A percentile compares a stretch with the other conserved stretches of the same genome.
Evolutionary conservation across 441 rosid species (phyloP).

Genomic region (Populus hybrid): DNA sequence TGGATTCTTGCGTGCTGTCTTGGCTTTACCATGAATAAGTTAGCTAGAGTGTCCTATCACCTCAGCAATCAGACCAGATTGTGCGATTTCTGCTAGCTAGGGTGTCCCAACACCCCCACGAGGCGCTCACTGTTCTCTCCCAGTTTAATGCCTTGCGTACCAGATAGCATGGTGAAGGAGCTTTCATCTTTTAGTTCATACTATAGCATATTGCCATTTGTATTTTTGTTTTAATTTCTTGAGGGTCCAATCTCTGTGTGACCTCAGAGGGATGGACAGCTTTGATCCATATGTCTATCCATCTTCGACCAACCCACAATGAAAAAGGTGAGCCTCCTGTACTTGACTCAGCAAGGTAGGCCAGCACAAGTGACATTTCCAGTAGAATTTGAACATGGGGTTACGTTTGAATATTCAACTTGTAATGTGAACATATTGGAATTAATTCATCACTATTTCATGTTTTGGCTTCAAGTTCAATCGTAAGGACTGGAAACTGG

Average conservation of each 20-base stretch:
- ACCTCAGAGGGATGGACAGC: constrained; percentile 15
- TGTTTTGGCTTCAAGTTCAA: not conserved
- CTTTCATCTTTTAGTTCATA: constrained; percentile 2
- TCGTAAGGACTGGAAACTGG: not conserved
- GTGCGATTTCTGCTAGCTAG: not conserved
- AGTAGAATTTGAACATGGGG: not conserved
- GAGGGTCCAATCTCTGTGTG: not conserved
- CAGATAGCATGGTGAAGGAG: constrained; percentile 3
- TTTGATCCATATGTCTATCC: not conserved
- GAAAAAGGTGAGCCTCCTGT: not conserved
- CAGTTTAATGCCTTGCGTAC: not conserved
- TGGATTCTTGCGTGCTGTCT: constrained; percentile 1
- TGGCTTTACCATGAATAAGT: constrained; percentile 19
- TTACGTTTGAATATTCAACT: constrained; percentile 1
- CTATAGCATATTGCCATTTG: not conserved
- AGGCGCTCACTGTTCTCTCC: not conserved
- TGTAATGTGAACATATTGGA: not conserved
- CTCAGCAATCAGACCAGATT: constrained; percentile 2
- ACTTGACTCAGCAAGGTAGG: constrained; percentile 18
- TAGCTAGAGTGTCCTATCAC: constrained; percentile 21
- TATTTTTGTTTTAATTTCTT: not conserved
- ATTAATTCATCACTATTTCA: not conserved
- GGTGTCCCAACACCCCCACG: constrained; percentile 8
- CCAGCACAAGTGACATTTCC: not conserved
- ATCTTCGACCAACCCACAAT: not conserved